These are phyloP conservation scores for Aspergillus ochraceus DNA, from an alignment of 2,329 filamentous ascomycete species.

Conservation along the genomic window DNA sequence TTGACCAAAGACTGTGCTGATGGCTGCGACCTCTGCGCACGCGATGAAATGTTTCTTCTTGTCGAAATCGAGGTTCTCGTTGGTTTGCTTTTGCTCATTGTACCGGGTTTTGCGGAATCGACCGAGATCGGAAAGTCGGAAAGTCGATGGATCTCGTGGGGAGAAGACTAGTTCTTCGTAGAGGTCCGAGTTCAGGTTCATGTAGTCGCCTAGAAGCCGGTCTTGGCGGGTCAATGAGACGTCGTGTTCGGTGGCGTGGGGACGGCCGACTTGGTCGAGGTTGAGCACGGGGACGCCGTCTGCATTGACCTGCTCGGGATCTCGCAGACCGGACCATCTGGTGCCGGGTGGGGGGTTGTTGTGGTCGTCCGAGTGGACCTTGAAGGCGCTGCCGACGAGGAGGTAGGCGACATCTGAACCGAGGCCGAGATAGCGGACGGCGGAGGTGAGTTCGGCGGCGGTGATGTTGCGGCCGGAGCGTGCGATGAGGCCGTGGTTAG, in stretches of 20 bases:
- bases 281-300: constrained; percentile 9
- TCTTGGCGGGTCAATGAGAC: constrained; percentile 18
- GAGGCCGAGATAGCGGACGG: constrained; percentile 11
- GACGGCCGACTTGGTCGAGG: constrained; percentile 17
- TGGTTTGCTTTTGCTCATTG: constrained; percentile 8
- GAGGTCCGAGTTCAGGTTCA: constrained; percentile 4
- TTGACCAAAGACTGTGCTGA: constrained; percentile 13
- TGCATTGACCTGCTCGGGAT: constrained; percentile 10
- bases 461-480: constrained; percentile 17
- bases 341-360: constrained; percentile 1
- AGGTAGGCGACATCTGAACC: constrained; percentile 3
- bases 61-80: constrained; percentile 7
- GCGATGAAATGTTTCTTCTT: constrained; percentile 10
- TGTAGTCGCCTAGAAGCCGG: constrained; percentile 16
- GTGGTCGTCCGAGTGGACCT: constrained; percentile 15
- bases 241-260: constrained; percentile 18
- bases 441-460: constrained; percentile 8
- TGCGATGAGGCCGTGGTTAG: constrained; percentile 17
- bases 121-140: constrained; percentile 7
- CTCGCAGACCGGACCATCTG: constrained; percentile 11
- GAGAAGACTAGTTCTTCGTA: constrained; percentile 3
- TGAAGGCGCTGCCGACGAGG: constrained; percentile 12
- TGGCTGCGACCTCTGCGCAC: constrained; percentile 11
- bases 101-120: constrained; percentile 12
- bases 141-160: not conserved